Base-by-base conservation (phyloP, 768 basidiomycete species). In the Lentinula guzmanii region DNA sequence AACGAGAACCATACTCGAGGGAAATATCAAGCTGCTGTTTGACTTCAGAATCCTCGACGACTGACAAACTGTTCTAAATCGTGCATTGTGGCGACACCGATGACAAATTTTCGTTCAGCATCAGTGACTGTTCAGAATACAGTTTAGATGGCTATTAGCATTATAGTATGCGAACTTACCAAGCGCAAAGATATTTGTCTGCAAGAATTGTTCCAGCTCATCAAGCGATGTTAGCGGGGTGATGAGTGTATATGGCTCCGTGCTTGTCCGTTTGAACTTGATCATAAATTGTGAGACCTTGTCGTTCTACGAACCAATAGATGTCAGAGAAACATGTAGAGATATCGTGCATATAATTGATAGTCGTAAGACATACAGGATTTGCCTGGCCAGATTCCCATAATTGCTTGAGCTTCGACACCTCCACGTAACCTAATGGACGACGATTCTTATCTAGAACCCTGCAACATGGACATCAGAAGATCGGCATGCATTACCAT, bases 351-450 rank as follows among this genome's bases (percentile, higher is more conserved):
- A 11, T 9, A 51, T 18, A 3, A 13, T 9, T 52, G 16, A 52
- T 11, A 34, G 11, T 11, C 52, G 24, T 28, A 15, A 33, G n/a
- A 75, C 87, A 63, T 56, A 93, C 93, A 3, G 89, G 86, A 63
- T 86, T 79, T 3, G 89, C 87, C 52, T 81, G 68, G 18, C 87
- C 86, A 3, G 83, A 82, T 72, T 93, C 87, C 86, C 91, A 95
- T 68, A 85, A 86, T 35, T 78, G 69, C 75, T 93, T 95, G 62
- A 96, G 75, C 4, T 75, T 76, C 1, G 86, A 78, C 41, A 93
- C 88, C 64, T 95, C 89, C 53, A 97, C 75, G 65, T 95, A 95
- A 4, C 95, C 95, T 18, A 96, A 72, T 5, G 91, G 93, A 67
- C 82, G 83, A 51, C 91, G 82, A 33, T 82, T 77, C 58, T 77